Conservation (phyloP, 2,329 filamentous ascomycete species). For the Aspergillus tanneri region DNA sequence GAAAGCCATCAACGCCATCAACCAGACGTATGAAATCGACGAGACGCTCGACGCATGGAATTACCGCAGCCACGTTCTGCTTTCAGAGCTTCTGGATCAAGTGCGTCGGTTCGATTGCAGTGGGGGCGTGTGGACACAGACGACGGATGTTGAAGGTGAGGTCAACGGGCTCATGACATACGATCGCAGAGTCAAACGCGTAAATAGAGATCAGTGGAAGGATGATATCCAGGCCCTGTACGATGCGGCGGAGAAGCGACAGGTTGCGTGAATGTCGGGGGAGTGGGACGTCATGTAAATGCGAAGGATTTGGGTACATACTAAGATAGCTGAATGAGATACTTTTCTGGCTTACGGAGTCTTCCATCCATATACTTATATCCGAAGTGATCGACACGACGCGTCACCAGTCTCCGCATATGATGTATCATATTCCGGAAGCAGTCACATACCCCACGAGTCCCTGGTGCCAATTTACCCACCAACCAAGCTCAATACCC, state of each 20-base stretch:
- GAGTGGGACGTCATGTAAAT: neutral
- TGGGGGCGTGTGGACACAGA: slow-evolving; percentile 71
- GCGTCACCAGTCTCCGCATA: no score
- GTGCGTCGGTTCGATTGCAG: slow-evolving; percentile 60
- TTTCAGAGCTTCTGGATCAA: slow-evolving; percentile 51
- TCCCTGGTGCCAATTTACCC: no score
- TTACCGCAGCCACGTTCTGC: slow-evolving; percentile 59
- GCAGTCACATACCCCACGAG: no score
- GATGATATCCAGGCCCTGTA: slow-evolving; percentile 61
- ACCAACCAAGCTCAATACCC: no score
- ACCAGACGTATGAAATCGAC: slow-evolving; percentile 68
- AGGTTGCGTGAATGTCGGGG: neutral
- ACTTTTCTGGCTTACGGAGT: no score
- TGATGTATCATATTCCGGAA: no score
- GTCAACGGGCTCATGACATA: slow-evolving; percentile 71
- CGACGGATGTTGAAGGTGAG: slow-evolving; percentile 71
- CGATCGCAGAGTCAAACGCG: slow-evolving; percentile 59
- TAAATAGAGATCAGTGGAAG: slow-evolving; percentile 59
- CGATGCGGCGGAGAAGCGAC: slow-evolving; percentile 47
- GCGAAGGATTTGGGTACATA: no score
- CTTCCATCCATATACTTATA: no score
- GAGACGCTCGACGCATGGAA: slow-evolving; percentile 61
- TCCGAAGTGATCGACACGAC: no score
- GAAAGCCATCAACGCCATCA: slow-evolving; percentile 58
- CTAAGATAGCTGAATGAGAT: no score